phyloP scores from a whole-genome alignment of 2,329 filamentous ascomycete species.

The Tolypocladium pustulatum region DNA sequence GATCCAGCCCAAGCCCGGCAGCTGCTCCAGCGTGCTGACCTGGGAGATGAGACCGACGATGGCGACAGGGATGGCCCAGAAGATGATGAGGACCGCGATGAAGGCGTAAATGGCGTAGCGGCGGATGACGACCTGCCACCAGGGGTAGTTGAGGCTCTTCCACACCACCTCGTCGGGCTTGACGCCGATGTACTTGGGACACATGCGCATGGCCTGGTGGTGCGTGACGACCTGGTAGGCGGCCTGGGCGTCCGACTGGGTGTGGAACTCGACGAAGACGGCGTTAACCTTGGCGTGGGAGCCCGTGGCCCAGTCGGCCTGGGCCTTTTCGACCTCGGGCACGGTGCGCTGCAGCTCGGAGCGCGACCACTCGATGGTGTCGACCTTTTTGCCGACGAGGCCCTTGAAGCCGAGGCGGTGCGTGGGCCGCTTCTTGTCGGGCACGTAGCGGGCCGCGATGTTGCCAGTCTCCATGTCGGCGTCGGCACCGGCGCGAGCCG shows the following conservation, averaged over 20 bases:
- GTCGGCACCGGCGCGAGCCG: not conserved
- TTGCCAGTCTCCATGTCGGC: slow-evolving; percentile 54
- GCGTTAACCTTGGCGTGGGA: slow-evolving; percentile 56
- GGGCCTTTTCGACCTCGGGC: slow-evolving; percentile 55
- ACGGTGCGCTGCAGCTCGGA: slow-evolving; percentile 43
- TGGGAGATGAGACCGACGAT: slow-evolving; percentile 81
- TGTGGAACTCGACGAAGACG: slow-evolving; percentile 87
- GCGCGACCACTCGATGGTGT: slow-evolving; percentile 80
- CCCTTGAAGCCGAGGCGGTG: slow-evolving; percentile 57
- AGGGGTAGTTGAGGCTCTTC: slow-evolving; percentile 58
- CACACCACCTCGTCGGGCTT: slow-evolving; percentile 77
- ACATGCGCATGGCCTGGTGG: slow-evolving; percentile 74
- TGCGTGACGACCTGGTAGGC: slow-evolving; percentile 77
- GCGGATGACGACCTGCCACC: slow-evolving; percentile 68
- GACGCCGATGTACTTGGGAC: slow-evolving; percentile 73
- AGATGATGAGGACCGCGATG: slow-evolving; percentile 66
- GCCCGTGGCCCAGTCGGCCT: slow-evolving; percentile 51
- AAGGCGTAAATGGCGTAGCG: slow-evolving; percentile 53
- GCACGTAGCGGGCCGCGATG: slow-evolving; percentile 56
- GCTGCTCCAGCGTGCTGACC: slow-evolving; percentile 55
- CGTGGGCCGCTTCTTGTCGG: slow-evolving; percentile 56
- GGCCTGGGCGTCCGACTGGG: slow-evolving; percentile 71
- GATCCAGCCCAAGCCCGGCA: slow-evolving; percentile 67
- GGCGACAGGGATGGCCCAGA: slow-evolving; percentile 71
- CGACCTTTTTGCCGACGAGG: slow-evolving; percentile 55